phyloP scores from a whole-genome alignment of 768 basidiomycete species.

The Lentinula aciculospora region DNA sequence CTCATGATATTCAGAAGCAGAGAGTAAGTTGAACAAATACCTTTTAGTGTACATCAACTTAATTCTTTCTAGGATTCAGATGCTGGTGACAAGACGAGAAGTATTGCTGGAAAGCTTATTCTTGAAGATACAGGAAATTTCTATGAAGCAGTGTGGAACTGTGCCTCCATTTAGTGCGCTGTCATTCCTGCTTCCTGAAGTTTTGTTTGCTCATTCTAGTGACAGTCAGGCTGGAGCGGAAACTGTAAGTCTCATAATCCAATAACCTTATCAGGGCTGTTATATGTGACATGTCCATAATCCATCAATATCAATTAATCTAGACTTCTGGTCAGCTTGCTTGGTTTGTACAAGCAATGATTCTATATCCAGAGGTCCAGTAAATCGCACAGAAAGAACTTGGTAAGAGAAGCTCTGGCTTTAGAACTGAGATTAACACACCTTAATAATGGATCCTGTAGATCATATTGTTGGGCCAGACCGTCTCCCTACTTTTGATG shows the following conservation, averaged over 20 bases:
- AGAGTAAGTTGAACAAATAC: neutral
- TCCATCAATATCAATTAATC: conserved; percentile 10
- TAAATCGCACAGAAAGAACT: conserved; percentile 29
- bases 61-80: no score
- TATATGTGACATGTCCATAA: no score
- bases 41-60: no score
- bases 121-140: neutral
- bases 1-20: neutral
- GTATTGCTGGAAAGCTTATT: neutral
- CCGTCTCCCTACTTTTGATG: conserved; percentile 27
- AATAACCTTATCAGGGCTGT: no score
- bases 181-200: neutral
- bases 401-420: neutral
- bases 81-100: neutral
- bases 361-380: conserved; percentile 27
- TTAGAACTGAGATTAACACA: neutral
- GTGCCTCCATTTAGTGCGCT: conserved; percentile 2
- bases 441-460: neutral
- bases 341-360: conserved; percentile 30
- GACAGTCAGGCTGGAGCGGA: neutral
- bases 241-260: neutral
- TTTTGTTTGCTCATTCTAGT: neutral
- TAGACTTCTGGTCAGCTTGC: conserved; percentile 29
- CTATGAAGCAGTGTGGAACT: neutral
- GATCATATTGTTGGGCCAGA: conserved; percentile 26